phyloP scores from a whole-genome alignment of 495 filamentous ascomycete species.

The Trichocladium antarcticum region DNA sequence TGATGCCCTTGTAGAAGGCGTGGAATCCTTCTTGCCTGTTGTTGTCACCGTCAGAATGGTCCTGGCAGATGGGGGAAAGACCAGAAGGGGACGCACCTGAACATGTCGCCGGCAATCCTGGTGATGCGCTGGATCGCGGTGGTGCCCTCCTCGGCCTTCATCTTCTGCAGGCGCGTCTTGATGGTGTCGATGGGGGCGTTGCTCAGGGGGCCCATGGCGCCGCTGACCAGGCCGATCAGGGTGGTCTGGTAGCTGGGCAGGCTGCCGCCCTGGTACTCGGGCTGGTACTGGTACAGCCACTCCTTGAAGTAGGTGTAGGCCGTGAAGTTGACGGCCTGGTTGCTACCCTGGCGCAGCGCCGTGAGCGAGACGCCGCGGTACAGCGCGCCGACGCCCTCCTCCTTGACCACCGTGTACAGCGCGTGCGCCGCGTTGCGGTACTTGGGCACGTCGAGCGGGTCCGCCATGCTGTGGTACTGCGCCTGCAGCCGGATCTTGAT shows the following conservation, averaged over 20 bases:
- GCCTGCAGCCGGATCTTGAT: constrained; percentile 97
- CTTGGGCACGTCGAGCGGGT: constrained; percentile 82
- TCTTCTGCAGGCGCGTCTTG: constrained; percentile 93
- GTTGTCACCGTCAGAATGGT: neutral
- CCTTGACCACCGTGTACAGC: constrained; percentile 77
- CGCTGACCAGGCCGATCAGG: constrained; percentile 77
- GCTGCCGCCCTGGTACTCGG: constrained; percentile 43
- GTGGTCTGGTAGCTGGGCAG: constrained; percentile 86
- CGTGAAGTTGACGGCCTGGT: constrained; percentile 98
- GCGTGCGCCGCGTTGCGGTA: constrained; percentile 98
- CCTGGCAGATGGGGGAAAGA: neutral
- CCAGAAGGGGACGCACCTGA: constrained; percentile 46
- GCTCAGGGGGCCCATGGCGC: constrained; percentile 88
- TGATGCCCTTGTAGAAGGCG: constrained; percentile 99
- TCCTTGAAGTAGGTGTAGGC: constrained; percentile 92
- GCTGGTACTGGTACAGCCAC: constrained; percentile 56
- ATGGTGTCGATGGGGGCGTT: constrained; percentile 99
- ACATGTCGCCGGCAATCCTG: constrained; percentile 80
- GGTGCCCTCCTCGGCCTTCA: constrained; percentile 67
- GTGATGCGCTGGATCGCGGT: constrained; percentile 66
- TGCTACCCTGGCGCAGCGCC: constrained; percentile 84
- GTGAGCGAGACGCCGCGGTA: constrained; percentile 92
- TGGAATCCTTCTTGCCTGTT: constrained; percentile 68
- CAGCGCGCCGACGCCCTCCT: constrained; percentile 77
- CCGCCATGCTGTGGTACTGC: constrained; percentile 88